Base-by-base conservation (phyloP, 2,329 filamentous ascomycete species). In the Sporothrix globosa region DNA sequence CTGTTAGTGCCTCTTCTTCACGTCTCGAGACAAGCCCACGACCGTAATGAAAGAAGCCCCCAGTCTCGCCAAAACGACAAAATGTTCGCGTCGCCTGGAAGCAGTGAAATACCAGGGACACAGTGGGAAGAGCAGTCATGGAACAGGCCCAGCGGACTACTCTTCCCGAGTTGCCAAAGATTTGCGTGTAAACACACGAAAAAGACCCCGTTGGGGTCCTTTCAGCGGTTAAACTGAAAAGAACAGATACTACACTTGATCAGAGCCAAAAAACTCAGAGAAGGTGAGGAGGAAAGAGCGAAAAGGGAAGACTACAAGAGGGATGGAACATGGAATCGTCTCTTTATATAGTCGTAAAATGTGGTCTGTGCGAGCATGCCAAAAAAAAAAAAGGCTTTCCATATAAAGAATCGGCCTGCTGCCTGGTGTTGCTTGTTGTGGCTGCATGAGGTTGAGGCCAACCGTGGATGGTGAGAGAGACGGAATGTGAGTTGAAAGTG, bases 171-270 rank as follows among this genome's bases (percentile, higher is more conserved):
- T 56, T 67, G 48, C 75, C 84, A 92, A 91, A 90, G 91, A 93
- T 92, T 46, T 86, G 63, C 52, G 44, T 85, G 89, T 2, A 88
- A 34, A 34, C 34, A 87, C 92, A 93, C 21, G 93, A 92, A 89
- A 88, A 84, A 84, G 85, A 83, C 83, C 84, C 88, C 84, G 7
- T 83, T 91, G 86, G 88, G 84, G 84, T 84, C 85, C 86, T 92
- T 91, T 90, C 90, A 93, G 91, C 90, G 90, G 92, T 93, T 93
- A 94, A 93, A 92, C 91, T 93, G 89, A 92, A 91, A 92, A 93
- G 91, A 93, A 93, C 90, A 92, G 90, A 92, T 92, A 92, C 90
- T 92, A 92, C 90, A 92, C 90, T 92, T 92, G 90, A 92, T 92
- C 90, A 92, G 91, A 91, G 88, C 88, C 85, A 87, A 84, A 41